phyloP scores from a whole-genome alignment of 768 basidiomycete genomes.

The Plicaturopsis crispa region DNA sequence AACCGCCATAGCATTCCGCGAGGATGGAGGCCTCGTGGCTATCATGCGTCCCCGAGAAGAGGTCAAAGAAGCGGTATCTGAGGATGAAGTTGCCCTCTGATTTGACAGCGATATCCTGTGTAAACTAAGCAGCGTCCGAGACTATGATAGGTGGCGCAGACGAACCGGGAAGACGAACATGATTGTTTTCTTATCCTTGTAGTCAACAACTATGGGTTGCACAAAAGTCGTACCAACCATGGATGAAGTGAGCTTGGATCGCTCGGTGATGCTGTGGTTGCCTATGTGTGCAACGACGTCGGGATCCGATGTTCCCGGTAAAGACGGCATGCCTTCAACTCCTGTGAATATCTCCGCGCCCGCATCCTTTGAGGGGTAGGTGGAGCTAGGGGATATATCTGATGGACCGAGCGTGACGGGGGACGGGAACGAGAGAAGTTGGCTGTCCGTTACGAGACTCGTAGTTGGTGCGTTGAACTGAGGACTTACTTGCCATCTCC shows the following conservation, averaged over 20 bases:
- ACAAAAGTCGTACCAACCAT: constrained; percentile 59
- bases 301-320: constrained; percentile 12
- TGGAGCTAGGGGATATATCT: too few species aligned
- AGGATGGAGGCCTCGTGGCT: too few species aligned
- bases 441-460: too few species aligned
- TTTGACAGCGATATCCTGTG: constrained; percentile 62
- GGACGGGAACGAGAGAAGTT: too few species aligned
- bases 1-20: constrained; percentile 40
- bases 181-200: constrained; percentile 41
- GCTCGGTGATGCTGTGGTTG: constrained; percentile 35
- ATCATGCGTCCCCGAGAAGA: too few species aligned
- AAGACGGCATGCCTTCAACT: too few species aligned
- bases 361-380: too few species aligned
- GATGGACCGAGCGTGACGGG: too few species aligned
- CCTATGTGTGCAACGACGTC: constrained; percentile 37
- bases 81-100: constrained; percentile 60
- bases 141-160: constrained; percentile 12
- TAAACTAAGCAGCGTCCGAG: neutral
- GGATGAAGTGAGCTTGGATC: constrained; percentile 36
- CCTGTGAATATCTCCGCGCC: too few species aligned
- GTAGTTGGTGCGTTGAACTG: too few species aligned
- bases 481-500: too few species aligned
- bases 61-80: constrained; percentile 66
- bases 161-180: constrained; percentile 62
- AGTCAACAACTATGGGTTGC: constrained; percentile 45